Evolutionary conservation across 306 rosid species (phyloP), one percentile per base, ranked within the genome.

Genomic region (Cyamopsis tetragonoloba): DNA sequence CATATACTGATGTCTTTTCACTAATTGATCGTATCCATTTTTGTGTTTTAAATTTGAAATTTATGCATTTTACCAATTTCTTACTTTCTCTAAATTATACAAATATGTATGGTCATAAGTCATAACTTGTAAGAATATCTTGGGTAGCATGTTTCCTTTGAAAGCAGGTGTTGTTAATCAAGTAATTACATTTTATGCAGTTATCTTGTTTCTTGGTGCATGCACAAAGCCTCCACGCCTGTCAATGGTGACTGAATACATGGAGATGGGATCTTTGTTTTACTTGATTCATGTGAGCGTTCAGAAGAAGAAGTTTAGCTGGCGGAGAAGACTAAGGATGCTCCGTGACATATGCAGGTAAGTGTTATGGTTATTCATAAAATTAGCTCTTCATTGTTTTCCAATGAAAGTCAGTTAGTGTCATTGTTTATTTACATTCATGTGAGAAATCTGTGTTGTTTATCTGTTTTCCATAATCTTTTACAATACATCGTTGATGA

Each of bases 231-330:
- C 99, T 60, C 97, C 99, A 17, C 91, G 81, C 70, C 78, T 93
- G 75, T 93, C 99, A 38, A 93, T 93, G 99, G 79, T 93, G 58
- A 93, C 97, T 5, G 99, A 93, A 83, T 93, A 86, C 69, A 93
- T 93, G 99, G 99, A 93, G 68, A 80, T 77, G 93, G 99, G 99
- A 58, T 90, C 97, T 73, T 86, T 93, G 80, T 88, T 88, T 76
- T 85, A 89, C 79, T 77, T 93, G 83, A 90, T 93, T 66, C 97
- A 93, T 81, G 62, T 77, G 81, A 90, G 97, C 24, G 97, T 89
- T 63, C 99, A 86, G 71, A 90, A 93, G 79, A 93, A 89, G 86
- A 87, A 73, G 84, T 88, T 90, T 65, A 86, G 85, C 82, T 90
- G 99, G 99, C 83, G 96, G 37, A 90, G 77, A 77, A 90, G 81